Evolutionary conservation across 352 stramenopile species (phyloP).

Genomic region (Phytophthora sp.): DNA sequence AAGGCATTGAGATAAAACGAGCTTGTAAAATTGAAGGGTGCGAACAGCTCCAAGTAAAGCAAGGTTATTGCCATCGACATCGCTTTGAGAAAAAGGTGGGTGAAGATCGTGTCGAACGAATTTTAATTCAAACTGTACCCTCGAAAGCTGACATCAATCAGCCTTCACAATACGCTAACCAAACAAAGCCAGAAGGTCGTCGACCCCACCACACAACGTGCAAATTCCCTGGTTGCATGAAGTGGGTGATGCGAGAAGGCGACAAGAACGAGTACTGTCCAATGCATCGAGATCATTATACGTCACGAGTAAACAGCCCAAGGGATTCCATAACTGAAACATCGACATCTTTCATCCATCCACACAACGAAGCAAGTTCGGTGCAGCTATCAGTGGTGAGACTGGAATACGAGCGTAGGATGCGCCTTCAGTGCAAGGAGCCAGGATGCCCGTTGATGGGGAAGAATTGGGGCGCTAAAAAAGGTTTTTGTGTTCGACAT

Average conservation of each 20-base stretch:
- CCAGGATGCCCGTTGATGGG: background rate
- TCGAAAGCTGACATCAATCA: too few species aligned
- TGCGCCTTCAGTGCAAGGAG: background rate
- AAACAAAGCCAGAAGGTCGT: too few species aligned
- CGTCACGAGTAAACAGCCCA: too few species aligned
- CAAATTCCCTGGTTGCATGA: background rate
- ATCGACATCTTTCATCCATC: too few species aligned
- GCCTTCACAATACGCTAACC: too few species aligned
- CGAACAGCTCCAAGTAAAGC: background rate
- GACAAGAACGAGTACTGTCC: background rate
- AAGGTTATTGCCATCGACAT: background rate
- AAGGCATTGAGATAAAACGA: background rate
- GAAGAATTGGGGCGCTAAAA: background rate
- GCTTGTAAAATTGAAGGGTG: background rate
- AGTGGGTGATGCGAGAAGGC: background rate
- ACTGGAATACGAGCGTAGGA: background rate
- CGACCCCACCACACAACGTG: background rate
- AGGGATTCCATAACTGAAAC: too few species aligned
- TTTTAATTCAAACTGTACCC: too few species aligned
- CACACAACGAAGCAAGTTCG: too few species aligned
- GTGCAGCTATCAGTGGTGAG: too few species aligned
- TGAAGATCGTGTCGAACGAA: too few species aligned
- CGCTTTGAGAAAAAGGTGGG: background rate
- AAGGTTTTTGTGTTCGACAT: conserved; percentile 3
- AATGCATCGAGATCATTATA: background rate